Conservation (phyloP, 1,284 basidiomycete genomes). For the Cerrena zonata region DNA sequence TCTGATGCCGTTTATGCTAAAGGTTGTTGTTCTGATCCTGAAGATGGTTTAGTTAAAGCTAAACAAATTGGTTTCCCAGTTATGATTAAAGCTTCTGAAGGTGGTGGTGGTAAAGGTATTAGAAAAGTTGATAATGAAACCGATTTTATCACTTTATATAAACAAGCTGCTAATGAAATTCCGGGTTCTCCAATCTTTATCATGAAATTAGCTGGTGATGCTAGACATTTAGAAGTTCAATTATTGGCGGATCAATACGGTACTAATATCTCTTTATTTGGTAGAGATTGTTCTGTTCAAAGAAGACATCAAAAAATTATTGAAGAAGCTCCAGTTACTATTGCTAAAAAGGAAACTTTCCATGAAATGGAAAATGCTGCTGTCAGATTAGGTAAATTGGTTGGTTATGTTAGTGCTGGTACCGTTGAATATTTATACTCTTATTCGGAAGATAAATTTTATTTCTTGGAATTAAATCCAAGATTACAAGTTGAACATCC, state of each 20-base stretch:
- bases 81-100: slow-evolving; percentile 99
- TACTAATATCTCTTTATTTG: slow-evolving; percentile 97
- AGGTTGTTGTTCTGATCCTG: slow-evolving; percentile 86
- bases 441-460: slow-evolving; percentile 88
- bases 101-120: slow-evolving; percentile 98
- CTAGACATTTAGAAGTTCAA: slow-evolving; percentile 97
- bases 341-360: slow-evolving; percentile 85
- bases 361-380: slow-evolving; percentile 98
- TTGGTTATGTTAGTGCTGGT: slow-evolving; percentile 98
- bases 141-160: slow-evolving; percentile 88
- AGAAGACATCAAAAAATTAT: slow-evolving; percentile 99
- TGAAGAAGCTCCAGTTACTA: slow-evolving; percentile 98
- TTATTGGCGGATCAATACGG: slow-evolving; percentile 99
- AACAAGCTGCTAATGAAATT: slow-evolving; percentile 93
- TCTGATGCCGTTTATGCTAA: slow-evolving; percentile 85
- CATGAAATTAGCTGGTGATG: slow-evolving; percentile 98
- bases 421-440: slow-evolving; percentile 99
- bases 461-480: slow-evolving; percentile 98
- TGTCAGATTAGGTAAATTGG: slow-evolving; percentile 93
- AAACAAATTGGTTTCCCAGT: slow-evolving; percentile 93
- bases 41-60: slow-evolving; percentile 81
- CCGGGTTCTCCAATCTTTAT: slow-evolving; percentile 99
- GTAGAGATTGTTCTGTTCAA: slow-evolving; percentile 99
- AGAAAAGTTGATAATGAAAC: slow-evolving; percentile 83
- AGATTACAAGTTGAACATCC: slow-evolving; percentile 99